Percentiles rank a stretch among this genome's conserved stretches.
phyloP scores from a whole-genome alignment of 2,329 filamentous ascomycete genomes.

The Dactylellina sp. region DNA sequence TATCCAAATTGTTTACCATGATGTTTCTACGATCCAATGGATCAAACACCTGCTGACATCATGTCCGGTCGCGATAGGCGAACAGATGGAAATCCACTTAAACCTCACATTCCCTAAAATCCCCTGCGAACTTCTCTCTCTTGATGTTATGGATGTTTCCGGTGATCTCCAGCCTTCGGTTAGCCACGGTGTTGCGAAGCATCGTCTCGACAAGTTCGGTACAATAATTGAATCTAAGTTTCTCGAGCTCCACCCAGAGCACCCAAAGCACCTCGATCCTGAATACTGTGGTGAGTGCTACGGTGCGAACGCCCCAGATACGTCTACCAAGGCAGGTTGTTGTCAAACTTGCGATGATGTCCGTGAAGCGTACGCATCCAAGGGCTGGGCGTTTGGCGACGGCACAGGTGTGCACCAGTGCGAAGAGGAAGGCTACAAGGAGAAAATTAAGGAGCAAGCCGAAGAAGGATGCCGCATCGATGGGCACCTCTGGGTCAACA shows the following conservation, averaged over 20 bases:
- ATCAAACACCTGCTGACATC: neutral
- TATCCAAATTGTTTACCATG: neutral
- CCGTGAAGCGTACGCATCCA: slow-evolving; percentile 87
- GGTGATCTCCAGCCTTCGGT: slow-evolving; percentile 96
- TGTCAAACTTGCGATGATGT: slow-evolving; percentile 98
- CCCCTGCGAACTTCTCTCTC: slow-evolving; percentile 92
- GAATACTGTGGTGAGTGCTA: slow-evolving; percentile 95
- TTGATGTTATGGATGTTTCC: slow-evolving; percentile 99
- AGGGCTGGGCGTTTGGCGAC: slow-evolving; percentile 92
- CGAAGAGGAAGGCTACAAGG: slow-evolving; percentile 89
- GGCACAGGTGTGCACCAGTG: slow-evolving; percentile 96
- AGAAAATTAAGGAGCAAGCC: slow-evolving; percentile 86
- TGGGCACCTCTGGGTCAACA: slow-evolving; percentile 92
- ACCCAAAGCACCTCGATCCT: slow-evolving; percentile 81
- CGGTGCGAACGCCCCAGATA: slow-evolving; percentile 79
- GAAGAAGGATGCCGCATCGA: slow-evolving; percentile 95
- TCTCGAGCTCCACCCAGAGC: slow-evolving; percentile 68
- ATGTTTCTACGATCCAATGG: neutral
- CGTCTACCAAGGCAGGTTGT: slow-evolving; percentile 80
- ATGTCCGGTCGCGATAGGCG: slow-evolving; percentile 64
- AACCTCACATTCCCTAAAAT: slow-evolving; percentile 95
- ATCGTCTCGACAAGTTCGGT: slow-evolving; percentile 77
- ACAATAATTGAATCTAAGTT: slow-evolving; percentile 65
- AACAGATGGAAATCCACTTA: slow-evolving; percentile 99
- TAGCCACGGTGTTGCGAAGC: slow-evolving; percentile 90